Base-by-base conservation (phyloP, 306 rosid species). In the Quercus rubra region DNA sequence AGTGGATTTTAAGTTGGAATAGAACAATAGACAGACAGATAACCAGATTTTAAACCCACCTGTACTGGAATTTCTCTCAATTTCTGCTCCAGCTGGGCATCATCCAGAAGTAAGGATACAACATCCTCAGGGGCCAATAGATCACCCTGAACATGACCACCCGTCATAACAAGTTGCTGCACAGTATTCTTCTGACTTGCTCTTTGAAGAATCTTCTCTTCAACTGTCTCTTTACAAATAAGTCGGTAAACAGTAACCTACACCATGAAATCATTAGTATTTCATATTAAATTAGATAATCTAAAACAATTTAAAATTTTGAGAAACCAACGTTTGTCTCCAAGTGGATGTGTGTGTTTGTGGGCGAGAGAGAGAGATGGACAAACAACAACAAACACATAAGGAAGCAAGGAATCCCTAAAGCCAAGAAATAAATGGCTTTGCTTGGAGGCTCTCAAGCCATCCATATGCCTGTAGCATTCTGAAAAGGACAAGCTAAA, bases 131-230 rank as follows among this genome's bases (percentile, higher is more conserved):
- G 98, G 79, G 96, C 99, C 94, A 95, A 78, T 77, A 95, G 86
- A 81, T 95, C 99, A 76, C 98, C 98, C 77, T 92, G 98, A 76
- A 93, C 96, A 87, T 96, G 97, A 74, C 99, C 99, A 74, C 99
- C 99, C 1, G 94, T 93, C 98, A 95, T 95, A 77, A 95, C 98
- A 81, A 95, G 99, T 91, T 95, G 94, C 85, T 95, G 99, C 56
- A 95, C 99, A 57, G 99, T 91, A 74, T 89, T 95, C 90, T 95
- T 95, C 83, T 95, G 99, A 83, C 96, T 90, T 41, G 99, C 99
- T 88, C 98, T 88, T 41, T 86, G 96, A 84, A 95, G 94, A 88
- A 95, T 95, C 87, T 95, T 95, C 88, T 95, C 99, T 89, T 95
- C 99, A 78, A 95, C 98, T 1, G 99, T 95, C 84, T 95, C 99